Base-by-base conservation (phyloP, 345 rosid genomes). In the Sonneratia caseolaris region DNA sequence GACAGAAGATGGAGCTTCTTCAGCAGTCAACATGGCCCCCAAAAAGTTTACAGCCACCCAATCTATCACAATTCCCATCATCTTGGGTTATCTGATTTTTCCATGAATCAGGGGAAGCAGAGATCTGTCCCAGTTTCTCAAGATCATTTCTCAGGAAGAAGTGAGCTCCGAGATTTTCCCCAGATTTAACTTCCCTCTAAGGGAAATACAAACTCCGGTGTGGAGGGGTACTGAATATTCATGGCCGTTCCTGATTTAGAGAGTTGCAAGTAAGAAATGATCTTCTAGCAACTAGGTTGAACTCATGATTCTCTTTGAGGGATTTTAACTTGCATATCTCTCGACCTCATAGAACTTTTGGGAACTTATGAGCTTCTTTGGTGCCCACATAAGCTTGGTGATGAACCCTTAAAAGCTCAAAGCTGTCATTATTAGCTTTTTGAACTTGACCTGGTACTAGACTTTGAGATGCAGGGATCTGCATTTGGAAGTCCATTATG, bases 271-370 rank as follows among this genome's bases (percentile, higher is more conserved):
- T 79, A 65, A 82, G 75, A 75, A 56, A 77, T 37, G 86, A 70
- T 57, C 75, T 87, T 48, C 84, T 85, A 73, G 86, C 71, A 64
- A 88, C 81, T 11, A 82, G 77, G 75, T 57, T 85, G 82, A 85
- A 80, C 81, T 82, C 90, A 70, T 83, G 84, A 76, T 86, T 77
- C 11, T 81, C 88, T 3, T 81, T 71, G 47, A 87, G 75, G 73
- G 96, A 84, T 72, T 86, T 84, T 86, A 87, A 80, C 43, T 83
- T 82, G 79, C 85, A 86, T 74, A 91, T 87, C 86, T 93, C 97
- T 89, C 85, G 97, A 93, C 98, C 98, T 88, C 91, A 96, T 92
- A 93, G 88, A 93, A 91, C 96, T 93, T 84, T 81, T 37, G 89
- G 87, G 74, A 75, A 89, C 73, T 85, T 84, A 78, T 86, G 77